phyloP scores from a whole-genome alignment of 805 yeast genomes.

The Scheffersomyces lignosus region DNA sequence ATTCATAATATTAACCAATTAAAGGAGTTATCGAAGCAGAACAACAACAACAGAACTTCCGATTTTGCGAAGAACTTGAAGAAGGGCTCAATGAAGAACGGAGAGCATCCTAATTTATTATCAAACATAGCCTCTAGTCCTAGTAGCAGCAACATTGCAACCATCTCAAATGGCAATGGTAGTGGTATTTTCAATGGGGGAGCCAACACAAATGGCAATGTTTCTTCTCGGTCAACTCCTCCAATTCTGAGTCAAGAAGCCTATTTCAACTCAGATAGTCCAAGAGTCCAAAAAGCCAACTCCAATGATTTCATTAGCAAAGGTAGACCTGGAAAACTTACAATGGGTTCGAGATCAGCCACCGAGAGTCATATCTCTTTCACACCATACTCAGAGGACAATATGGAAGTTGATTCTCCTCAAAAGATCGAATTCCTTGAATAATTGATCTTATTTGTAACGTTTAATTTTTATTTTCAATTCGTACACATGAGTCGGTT shows the following conservation, averaged over 20 bases:
- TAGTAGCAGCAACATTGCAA: slow-evolving; percentile 6
- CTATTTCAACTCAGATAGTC: slow-evolving; percentile 16
- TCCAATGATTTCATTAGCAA: slow-evolving; percentile 26
- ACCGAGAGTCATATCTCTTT: slow-evolving; percentile 31
- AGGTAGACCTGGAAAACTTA: slow-evolving; percentile 31
- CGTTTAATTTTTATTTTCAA: no score
- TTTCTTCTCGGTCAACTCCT: slow-evolving; percentile 14
- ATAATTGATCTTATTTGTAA: no score
- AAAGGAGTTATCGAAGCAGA: slow-evolving; percentile 54
- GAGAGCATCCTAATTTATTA: slow-evolving; percentile 14
- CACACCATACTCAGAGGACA: not conserved
- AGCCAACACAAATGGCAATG: slow-evolving; percentile 8
- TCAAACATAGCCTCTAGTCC: slow-evolving; percentile 16
- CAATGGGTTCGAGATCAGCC: slow-evolving; percentile 28
- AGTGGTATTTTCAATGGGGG: slow-evolving; percentile 7
- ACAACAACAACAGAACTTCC: slow-evolving; percentile 44
- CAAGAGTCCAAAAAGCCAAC: slow-evolving; percentile 24
- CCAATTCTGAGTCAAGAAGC: slow-evolving; percentile 11
- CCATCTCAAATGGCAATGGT: slow-evolving; percentile 2
- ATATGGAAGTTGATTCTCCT: not conserved
- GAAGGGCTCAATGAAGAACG: slow-evolving; percentile 30
- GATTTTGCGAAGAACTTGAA: slow-evolving; percentile 48
- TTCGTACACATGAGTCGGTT: no score
- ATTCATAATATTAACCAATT: slow-evolving; percentile 67
- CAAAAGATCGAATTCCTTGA: not conserved